These are phyloP conservation scores for Entomortierella parvispora DNA, from an alignment of 192 early-diverging fungal genomes.

Conservation along the genomic window DNA sequence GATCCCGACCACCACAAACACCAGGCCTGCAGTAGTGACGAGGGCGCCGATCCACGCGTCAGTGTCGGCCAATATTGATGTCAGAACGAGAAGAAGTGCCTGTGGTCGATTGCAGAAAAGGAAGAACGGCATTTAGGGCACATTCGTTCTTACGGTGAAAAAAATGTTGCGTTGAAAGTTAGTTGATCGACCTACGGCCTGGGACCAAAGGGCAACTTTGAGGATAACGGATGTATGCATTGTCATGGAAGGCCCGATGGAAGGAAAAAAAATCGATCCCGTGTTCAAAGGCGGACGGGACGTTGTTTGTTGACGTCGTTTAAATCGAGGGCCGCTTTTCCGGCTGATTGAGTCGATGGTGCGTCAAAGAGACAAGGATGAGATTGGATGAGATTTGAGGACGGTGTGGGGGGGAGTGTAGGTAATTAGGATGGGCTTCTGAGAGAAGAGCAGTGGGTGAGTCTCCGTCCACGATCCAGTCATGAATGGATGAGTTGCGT, in stretches of 20 bases:
- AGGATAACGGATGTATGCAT: slow-evolving; percentile 8
- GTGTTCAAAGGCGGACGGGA: too few species aligned
- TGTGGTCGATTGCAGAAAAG: neutral
- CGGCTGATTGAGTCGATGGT: too few species aligned
- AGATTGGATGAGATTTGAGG: too few species aligned
- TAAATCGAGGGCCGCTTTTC: too few species aligned
- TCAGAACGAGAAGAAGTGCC: slow-evolving; percentile 22
- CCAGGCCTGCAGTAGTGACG: slow-evolving; percentile 5
- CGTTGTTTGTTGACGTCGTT: too few species aligned
- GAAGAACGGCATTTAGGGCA: neutral
- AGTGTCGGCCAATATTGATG: slow-evolving; percentile 32
- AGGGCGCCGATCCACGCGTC: slow-evolving; percentile 34
- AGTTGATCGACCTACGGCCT: slow-evolving; percentile 18
- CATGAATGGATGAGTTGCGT: neutral
- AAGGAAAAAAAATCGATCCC: too few species aligned
- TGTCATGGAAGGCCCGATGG: slow-evolving; percentile 6
- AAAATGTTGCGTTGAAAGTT: neutral
- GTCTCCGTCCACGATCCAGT: too few species aligned
- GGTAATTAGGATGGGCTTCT: too few species aligned
- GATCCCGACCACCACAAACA: slow-evolving; percentile 23
- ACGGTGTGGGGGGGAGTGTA: too few species aligned
- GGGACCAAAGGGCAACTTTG: slow-evolving; percentile 26
- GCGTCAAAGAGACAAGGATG: too few species aligned
- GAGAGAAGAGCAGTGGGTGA: too few species aligned
- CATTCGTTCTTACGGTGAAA: too few species aligned